Percentiles rank a stretch among this genome's conserved stretches.
Evolutionary conservation across 805 yeast species (phyloP).

Genomic region (Hanseniaspora guilliermondii): DNA sequence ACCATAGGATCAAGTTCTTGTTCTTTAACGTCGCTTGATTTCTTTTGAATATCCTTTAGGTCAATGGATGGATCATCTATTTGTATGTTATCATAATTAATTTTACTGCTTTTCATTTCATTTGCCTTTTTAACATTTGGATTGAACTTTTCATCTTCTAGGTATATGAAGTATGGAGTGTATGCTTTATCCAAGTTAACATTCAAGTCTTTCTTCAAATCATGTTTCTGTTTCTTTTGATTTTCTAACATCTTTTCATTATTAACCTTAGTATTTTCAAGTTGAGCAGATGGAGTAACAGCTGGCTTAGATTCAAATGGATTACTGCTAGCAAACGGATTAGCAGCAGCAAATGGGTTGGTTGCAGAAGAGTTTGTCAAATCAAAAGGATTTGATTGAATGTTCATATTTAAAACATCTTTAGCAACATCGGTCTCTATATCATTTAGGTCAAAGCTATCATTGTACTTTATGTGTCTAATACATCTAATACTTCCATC

Average conservation of each 20-base stretch:
- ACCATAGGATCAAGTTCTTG: slow-evolving; percentile 31
- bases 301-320: slow-evolving; percentile 11
- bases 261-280: background rate
- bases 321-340: slow-evolving; percentile 19
- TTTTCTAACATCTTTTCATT: slow-evolving; percentile 17
- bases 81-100: slow-evolving; percentile 31
- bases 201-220: slow-evolving; percentile 19
- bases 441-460: slow-evolving; percentile 26
- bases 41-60: slow-evolving; percentile 23
- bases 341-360: background rate
- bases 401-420: slow-evolving; percentile 18
- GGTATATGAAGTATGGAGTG: slow-evolving; percentile 56
- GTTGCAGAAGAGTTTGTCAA: background rate
- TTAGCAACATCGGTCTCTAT: slow-evolving; percentile 35
- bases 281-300: background rate
- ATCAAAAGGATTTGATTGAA: slow-evolving; percentile 18
- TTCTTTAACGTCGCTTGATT: slow-evolving; percentile 8
- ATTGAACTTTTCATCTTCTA: slow-evolving; percentile 58
- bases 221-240: slow-evolving; percentile 26
- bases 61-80: slow-evolving; percentile 38
- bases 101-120: slow-evolving; percentile 29
- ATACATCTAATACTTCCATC: slow-evolving; percentile 63
- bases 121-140: slow-evolving; percentile 36
- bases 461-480: slow-evolving; percentile 58
- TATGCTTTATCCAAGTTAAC: slow-evolving; percentile 27